A percentile compares a stretch with the other conserved stretches of the same genome.
phyloP scores from a whole-genome alignment of 768 basidiomycete species.

The Suillus spraguei region DNA sequence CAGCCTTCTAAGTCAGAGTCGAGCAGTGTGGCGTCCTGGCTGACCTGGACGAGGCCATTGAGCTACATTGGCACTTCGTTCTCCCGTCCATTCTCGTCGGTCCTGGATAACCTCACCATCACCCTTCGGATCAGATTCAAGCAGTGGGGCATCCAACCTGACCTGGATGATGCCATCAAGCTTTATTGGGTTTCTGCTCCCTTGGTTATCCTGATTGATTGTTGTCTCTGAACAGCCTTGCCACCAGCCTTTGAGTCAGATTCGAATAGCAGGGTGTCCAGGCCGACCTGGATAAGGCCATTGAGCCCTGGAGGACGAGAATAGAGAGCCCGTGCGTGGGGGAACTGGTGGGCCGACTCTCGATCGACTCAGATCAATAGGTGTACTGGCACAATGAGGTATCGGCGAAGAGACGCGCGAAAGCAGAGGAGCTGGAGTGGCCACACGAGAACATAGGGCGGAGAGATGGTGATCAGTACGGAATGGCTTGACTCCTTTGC shows the following conservation, averaged over 20 bases:
- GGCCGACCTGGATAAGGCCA: no score
- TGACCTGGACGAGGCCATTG: no score
- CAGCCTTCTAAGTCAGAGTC: no score
- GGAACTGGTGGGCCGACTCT: constrained; percentile 29
- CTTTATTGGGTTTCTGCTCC: not conserved
- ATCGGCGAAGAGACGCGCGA: constrained; percentile 11
- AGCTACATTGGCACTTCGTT: no score
- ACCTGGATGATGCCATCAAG: not conserved
- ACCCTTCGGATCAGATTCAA: not conserved
- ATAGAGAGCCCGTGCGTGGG: constrained; percentile 22
- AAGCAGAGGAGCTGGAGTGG: constrained; percentile 19
- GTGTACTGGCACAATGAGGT: constrained; percentile 37
- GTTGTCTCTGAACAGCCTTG: not conserved
- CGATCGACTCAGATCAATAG: constrained; percentile 23
- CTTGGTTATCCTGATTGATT: no score
- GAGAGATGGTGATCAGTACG: constrained; percentile 19
- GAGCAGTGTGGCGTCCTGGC: no score
- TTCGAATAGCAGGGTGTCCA: not conserved
- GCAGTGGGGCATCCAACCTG: not conserved
- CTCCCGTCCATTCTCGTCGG: no score
- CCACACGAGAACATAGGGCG: constrained; percentile 37
- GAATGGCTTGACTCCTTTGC: constrained; percentile 25
- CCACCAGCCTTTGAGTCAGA: not conserved
- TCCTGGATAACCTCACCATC: no score
- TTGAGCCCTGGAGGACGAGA: constrained; percentile 34